Evolutionary conservation across 2,329 filamentous ascomycete species (phyloP), one percentile per base, ranked within the genome.

Genomic region (Fusarium chaquense): DNA sequence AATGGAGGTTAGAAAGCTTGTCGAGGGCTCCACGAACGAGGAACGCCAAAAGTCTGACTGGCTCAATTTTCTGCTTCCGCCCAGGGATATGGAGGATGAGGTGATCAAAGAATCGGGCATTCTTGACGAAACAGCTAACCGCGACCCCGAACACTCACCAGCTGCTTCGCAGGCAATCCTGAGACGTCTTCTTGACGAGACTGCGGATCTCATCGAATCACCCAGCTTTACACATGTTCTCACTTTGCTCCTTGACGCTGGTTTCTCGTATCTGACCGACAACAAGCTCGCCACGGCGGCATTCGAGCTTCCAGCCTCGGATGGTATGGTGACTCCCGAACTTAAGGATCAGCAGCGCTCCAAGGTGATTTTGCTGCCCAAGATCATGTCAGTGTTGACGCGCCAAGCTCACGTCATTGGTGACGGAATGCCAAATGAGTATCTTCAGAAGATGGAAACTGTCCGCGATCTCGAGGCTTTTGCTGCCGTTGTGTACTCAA

Each of bases 121-220:
- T 75, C 82, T 89, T 11, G 84, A 86, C 24, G 84, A 87, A 62
- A 83, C 84, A 33, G 59, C 73, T 16, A 68, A 73, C 30, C 76
- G 78, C 16, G 62, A 79, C 22, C 49, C 46, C 5, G 76, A 79
- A 10, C 74, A 79, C 5, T 75, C 82, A 3, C 74, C 81, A n/a
- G 72, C 80, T 15, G 78, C 83, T 32, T 84, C 86, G n/a, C 78
- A 85, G 13, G 78, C 81, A 9, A 87, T 90, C 2, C 87, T 99
- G 58, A 90, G 95, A 58, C 91, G 92, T 61, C 87, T 99, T 22
- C 87, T 99, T 2, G 95, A 99, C 78, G 96, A 99, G 83, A 98
- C 96, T 3, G 93, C 95, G 40, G 96, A 99, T 78, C 87, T 99
- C 26, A 91, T 98, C 76, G 96, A 99, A 77, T 98, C 96, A 2